Evolutionary conservation across 805 yeast genomes (phyloP), one percentile per base, ranked within the genome.

Genomic region (Kuraishia capsulata): DNA sequence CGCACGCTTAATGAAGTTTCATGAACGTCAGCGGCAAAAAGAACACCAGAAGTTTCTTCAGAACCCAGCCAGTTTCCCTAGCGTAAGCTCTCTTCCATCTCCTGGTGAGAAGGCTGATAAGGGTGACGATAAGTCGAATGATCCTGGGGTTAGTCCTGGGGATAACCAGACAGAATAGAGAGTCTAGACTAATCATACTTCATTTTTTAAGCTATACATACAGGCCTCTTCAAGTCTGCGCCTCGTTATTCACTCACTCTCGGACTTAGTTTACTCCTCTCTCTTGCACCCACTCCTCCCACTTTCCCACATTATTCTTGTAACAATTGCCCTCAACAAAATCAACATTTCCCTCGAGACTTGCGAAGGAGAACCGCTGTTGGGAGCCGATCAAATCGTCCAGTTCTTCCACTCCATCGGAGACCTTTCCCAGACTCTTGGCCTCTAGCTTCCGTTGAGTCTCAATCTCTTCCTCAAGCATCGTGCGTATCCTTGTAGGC

Each of bases 231-330:
- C n/a, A n/a, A n/a, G n/a, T n/a, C n/a, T n/a, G n/a, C n/a, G n/a
- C n/a, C n/a, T n/a, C n/a, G n/a, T n/a, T n/a, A n/a, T n/a, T n/a
- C n/a, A n/a, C n/a, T n/a, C n/a, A n/a, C n/a, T n/a, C n/a, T n/a
- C n/a, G n/a, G n/a, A n/a, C n/a, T 39, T 39, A 65, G 44, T 83
- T 83, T 20, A 79, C 82, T 11, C 80, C 81, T 47, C 73, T 69
- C 53, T 81, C 89, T 45, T 77, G 81, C 25, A 89, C 65, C 96
- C 96, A 89, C 45, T 78, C 69, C 45, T 71, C 74, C 87, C 95
- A 83, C 16, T 61, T 61, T 4, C 62, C 70, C 28, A 72, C 59
- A 24, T 79, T 71, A 13, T 62, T 60, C 46, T 76, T 75, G 51
- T 66, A 59, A 2, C 83, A 82, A 45, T 89, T 81, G 2, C 97